Base-by-base conservation (phyloP, 805 yeast species). In the Komagataella ulmi region DNA sequence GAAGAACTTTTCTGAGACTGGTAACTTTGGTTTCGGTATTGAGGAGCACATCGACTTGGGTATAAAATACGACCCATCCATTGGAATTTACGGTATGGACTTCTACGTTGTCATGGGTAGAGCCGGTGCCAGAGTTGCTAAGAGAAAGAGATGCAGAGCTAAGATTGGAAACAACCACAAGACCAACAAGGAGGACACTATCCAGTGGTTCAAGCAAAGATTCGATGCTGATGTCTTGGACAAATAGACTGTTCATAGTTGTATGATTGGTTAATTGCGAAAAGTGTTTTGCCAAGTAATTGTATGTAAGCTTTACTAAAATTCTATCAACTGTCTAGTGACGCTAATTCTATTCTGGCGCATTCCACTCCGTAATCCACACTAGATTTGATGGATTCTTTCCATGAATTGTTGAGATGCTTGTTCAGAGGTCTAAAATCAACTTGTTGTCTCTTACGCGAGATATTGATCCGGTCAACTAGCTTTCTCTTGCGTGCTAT, bases 1-100 rank as follows among this genome's bases (percentile, higher is more conserved):
- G 72, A 88, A 77, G 76, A 93, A 93, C 95, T 93, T 93, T 83
- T 88, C 97, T 69, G 88, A 81, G 68, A 91, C 98, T 70, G 99
- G 99, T 80, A 93, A 93, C 97, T 93, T 93, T 70, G 99, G 99
- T 82, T 93, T 93, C 85, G 99, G 99, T 85, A 84, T 93, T 73
- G 85, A 87, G 66, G 99, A 93, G 83, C 99, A 93, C 84, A 93
- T 93, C 69, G 99, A 93, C 77, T 85, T 93, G 75, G 99, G 99
- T 83, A 93, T 93, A 85, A 93, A 93, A 83, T 93, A 93, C 81
- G 99, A 93, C 77, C 99, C 99, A 77, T 82, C 87, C 71, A 93
- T 93, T 70, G 98, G 98, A 75, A 93, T 93, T 74, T 93, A 91
- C 93, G 99, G 99, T 85, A 93, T 86, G 95, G 99, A 93, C 79